phyloP scores from a whole-genome alignment of 345 rosid species.

The Camelina neglecta region DNA sequence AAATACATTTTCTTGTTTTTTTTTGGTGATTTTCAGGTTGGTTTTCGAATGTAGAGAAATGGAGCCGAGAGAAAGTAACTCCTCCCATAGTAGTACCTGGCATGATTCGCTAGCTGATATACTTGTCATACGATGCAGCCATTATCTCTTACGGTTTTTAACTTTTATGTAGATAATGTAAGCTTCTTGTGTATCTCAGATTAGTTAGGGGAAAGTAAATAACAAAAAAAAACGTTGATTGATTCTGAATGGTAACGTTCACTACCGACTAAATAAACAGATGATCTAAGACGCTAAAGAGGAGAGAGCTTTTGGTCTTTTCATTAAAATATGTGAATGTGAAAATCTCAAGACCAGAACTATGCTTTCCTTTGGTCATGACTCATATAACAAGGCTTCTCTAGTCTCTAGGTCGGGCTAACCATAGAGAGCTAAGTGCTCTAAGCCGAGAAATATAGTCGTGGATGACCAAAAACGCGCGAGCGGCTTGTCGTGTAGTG shows the following conservation, averaged over 20 bases:
- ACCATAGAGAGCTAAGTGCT: conserved; percentile 94
- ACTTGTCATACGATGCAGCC: neutral
- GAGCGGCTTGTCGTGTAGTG: conserved; percentile 90
- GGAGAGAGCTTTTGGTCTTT: conserved; percentile 21
- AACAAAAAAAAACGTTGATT: conserved; percentile 1
- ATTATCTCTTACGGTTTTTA: neutral
- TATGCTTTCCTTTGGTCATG: conserved; percentile 23
- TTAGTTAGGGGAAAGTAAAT: conserved; percentile 17
- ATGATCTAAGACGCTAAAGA: conserved; percentile 27
- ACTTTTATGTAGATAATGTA: conserved; percentile 13
- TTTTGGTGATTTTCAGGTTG: conserved; percentile 51
- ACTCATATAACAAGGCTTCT: neutral
- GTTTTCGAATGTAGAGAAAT: conserved; percentile 57
- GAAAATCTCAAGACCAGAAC: conserved; percentile 15
- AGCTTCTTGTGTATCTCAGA: conserved; percentile 7
- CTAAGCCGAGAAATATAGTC: conserved; percentile 82
- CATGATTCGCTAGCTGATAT: conserved; percentile 42
- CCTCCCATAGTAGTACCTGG: conserved; percentile 54
- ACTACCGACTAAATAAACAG: conserved; percentile 20
- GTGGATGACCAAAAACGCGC: conserved; percentile 77
- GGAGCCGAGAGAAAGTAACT: conserved; percentile 54
- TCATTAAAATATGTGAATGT: neutral
- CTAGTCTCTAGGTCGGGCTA: conserved; percentile 80
- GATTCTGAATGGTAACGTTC: conserved; percentile 29
- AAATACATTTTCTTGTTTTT: neutral